Conservation (phyloP, 495 filamentous ascomycete species). For the Penicillium cosmopolitanum region DNA sequence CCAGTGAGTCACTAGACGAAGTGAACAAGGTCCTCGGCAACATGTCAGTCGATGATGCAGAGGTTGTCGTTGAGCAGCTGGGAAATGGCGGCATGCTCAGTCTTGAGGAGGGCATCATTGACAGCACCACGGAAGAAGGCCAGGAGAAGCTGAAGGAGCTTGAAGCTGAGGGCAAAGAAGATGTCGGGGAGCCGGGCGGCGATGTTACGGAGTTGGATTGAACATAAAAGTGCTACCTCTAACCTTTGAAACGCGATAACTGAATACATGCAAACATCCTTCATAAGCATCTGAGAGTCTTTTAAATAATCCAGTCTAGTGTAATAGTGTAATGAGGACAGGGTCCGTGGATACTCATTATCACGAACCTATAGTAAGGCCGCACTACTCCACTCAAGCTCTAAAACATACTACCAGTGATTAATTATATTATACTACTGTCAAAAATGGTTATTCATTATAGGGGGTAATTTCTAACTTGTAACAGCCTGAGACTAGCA, state of each 20-base stretch:
- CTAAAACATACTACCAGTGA: neutral
- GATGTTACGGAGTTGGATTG: conserved; percentile 48
- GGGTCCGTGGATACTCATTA: too few relatives aligned
- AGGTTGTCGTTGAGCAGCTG: conserved; percentile 83
- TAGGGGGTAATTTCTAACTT: neutral
- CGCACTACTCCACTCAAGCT: neutral
- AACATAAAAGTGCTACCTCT: conserved; percentile 15
- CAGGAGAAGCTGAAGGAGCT: conserved; percentile 75
- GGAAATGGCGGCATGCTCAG: conserved; percentile 90
- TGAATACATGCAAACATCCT: conserved; percentile 11
- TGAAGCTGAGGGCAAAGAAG: conserved; percentile 60
- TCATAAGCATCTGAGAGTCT: too few relatives aligned
- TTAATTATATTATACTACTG: neutral
- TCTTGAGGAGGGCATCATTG: conserved; percentile 89
- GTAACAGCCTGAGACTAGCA: neutral
- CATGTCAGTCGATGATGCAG: conserved; percentile 91
- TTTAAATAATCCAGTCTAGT: neutral
- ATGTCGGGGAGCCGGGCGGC: conserved; percentile 46
- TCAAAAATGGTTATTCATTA: neutral
- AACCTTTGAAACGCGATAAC: conserved; percentile 10
- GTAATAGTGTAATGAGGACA: neutral
- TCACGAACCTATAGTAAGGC: neutral
- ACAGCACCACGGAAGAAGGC: conserved; percentile 93
- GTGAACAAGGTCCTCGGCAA: conserved; percentile 95
- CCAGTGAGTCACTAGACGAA: conserved; percentile 83